Base-by-base conservation (phyloP, 805 yeast genomes). In the Cyberlindnera galapagoensis region DNA sequence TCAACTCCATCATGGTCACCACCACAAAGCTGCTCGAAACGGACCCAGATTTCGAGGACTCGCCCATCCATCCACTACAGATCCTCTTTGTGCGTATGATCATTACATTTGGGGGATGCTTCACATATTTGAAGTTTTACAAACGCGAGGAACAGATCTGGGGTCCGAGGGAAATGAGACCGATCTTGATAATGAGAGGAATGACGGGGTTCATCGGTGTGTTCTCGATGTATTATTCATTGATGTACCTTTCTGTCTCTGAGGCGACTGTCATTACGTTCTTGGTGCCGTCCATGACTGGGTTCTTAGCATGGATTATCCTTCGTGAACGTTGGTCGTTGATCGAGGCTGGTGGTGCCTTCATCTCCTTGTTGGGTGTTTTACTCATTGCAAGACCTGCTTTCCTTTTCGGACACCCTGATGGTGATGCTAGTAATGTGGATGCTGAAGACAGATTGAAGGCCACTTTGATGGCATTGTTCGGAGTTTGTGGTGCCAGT, bases 201-300 rank as follows among this genome's bases (percentile, higher is more conserved):
- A 30, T 67, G 2, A 65, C 75, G 11, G 97, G 97, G 6, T 83
- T 77, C 45, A 53, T 80, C 36, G 94, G 95, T 4, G 94, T 86
- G 6, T 79, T 79, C 49, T 80, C 90, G 4, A 63, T 82, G 50
- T 87, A 84, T 54, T 83, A 66, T 51, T 74, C 94, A 1, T 60
- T 87, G 42, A 67, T 74, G 59, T 83, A 80, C 47, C 63, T 87
- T 28, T 71, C 84, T 31, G 68, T 87, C 6, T 77, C 88, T 9
- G 96, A 87, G 49, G 83, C 94, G 1, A 78, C 84, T 1, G 79
- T 82, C 11, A 78, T 87, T 31, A 75, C 90, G 3, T 87, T 87
- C 44, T 56, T 87, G 47, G 65, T 76, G 0, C 97, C 97, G 0
- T 67, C 82, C 34, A 69, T 81, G 12, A 81, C 95, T 0, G 82